Evolutionary conservation across 495 filamentous ascomycete species (phyloP), one percentile per base, ranked within the genome.

Genomic region (Penicillium psychrofluorescens): DNA sequence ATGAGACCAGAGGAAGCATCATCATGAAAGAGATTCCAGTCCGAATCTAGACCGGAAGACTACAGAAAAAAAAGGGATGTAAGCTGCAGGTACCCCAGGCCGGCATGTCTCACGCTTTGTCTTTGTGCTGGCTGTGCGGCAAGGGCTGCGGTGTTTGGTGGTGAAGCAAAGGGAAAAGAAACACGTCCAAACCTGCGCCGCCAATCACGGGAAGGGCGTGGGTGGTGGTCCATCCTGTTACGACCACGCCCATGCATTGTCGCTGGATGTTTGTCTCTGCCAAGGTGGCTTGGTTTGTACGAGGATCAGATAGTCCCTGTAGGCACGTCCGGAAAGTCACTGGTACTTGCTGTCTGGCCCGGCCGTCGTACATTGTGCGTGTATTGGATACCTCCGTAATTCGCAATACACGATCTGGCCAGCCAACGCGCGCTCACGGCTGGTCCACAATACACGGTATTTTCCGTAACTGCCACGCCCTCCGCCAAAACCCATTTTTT

Each of bases 401-500:
- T 1, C 2, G 2, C 22, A 22, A 6, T 22, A 22, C 22, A 22
- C 22, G 22, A 6, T 22, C 22, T 4, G 0, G 22, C 22, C 22
- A 1, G 15, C 14, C 11, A 11, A 11, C 41, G 28, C 41, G 41
- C 34, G 22, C 22, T n/a, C 33, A 44, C 11, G 30, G 1, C 16
- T 12, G 8, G 30, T 43, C 29, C 12, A n/a, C 9, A 12, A 32
- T 29, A 11, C 40, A 2, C 22, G 8, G 36, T 22, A 36, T 28
- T 37, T 15, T 33, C 36, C 32, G 36, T 28, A 54, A 59, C 32
- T 59, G 53, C 56, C 56, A 60, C 56, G 49, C 9, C 38, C 57
- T 35, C 57, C 53, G 53, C 54, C 54, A 49, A 51, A 54, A 48
- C 36, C 54, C 52, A 49, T 59, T 59, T 59, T 59, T 57, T 54